Evolutionary conservation across 352 stramenopile species (phyloP).

Genomic region (Halophytophthora polymorphica): DNA sequence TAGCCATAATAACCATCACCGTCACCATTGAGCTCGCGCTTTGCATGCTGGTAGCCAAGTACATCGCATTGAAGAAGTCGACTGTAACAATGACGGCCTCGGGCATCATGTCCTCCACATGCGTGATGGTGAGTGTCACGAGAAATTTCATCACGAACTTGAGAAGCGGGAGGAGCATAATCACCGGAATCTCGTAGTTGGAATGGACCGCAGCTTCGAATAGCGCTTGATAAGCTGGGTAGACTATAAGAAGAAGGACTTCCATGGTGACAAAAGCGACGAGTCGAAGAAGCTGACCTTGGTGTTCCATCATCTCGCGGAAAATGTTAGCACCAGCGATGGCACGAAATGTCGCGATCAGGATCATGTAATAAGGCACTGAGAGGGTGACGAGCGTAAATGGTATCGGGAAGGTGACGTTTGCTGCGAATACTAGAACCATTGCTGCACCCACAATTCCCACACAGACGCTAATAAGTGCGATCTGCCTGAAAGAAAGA

Average conservation of each 20-base stretch:
- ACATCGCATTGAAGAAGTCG: constrained; percentile 16
- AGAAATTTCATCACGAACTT: constrained; percentile 12
- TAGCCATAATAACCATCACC: not conserved
- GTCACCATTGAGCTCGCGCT: constrained; percentile 1
- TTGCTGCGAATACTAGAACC: not conserved
- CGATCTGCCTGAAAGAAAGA: not conserved
- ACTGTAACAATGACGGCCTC: constrained; percentile 10
- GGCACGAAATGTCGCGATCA: constrained; percentile 5
- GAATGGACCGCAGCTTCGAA: not conserved
- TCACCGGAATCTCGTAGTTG: not conserved
- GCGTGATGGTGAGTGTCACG: not conserved
- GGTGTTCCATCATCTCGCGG: not conserved
- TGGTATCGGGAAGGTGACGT: constrained; percentile 8
- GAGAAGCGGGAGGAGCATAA: constrained; percentile 6
- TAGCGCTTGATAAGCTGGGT: constrained; percentile 6
- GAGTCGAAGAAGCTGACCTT: not conserved
- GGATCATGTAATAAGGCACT: constrained; percentile 2
- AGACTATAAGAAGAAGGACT: constrained; percentile 4
- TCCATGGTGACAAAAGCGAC: not conserved
- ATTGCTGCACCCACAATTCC: not conserved
- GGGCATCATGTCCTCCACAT: constrained; percentile 17
- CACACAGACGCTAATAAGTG: not conserved
- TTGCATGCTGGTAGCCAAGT: constrained; percentile 15
- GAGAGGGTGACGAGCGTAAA: constrained; percentile 3
- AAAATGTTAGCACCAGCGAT: constrained; percentile 4